Evolutionary conservation across 495 filamentous ascomycete genomes (phyloP), one percentile per base, ranked within the genome.

Genomic region (Geoglossum glabrum): DNA sequence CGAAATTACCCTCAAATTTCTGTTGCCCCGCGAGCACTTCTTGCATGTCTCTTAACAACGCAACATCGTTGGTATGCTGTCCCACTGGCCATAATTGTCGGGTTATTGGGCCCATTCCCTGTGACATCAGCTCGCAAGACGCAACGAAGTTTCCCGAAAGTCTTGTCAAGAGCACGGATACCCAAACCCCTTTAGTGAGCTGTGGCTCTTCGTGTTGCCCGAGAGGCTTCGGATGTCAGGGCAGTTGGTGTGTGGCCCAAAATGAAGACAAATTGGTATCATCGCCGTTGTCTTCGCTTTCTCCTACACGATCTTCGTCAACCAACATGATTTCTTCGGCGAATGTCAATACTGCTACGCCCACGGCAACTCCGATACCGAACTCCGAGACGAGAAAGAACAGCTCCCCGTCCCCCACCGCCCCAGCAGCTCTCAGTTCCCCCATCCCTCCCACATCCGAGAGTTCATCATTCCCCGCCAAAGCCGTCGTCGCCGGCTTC

Each of bases 11-110:
- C 1, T 70, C 72, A 40, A 71, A 78, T 65, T 94, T 93, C 72
- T 93, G 87, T 72, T 95, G 89, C 67, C 70, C 79, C 8, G 62
- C 72, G 19, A 69, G 66, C 2, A 70, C 77, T n/a, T 78, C 68
- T 23, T 95, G 89, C 65, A 66, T 82, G 40, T 62, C 72, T 30
- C 71, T 92, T 33, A 85, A 87, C 58, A 75, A 69, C 46, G 74
- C 71, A 33, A 85, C 77, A 13, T 84, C 86, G 0, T 74, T 81
- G 3, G 74, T 94, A 21, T 95, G 89, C 72, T 95, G 89, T 66
- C 86, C 86, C 8, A 57, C 68, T 2, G 80, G 78, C 1, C 58
- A 63, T 13, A 71, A 73, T 62, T 95, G 89, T 69, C 58, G 69
- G 31, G 75, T 69, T 40, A 89, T 95, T 59, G 60, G 73, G 60